Base-by-base conservation (phyloP, 1,284 basidiomycete species). In the Sphaerobolus stellatus region DNA sequence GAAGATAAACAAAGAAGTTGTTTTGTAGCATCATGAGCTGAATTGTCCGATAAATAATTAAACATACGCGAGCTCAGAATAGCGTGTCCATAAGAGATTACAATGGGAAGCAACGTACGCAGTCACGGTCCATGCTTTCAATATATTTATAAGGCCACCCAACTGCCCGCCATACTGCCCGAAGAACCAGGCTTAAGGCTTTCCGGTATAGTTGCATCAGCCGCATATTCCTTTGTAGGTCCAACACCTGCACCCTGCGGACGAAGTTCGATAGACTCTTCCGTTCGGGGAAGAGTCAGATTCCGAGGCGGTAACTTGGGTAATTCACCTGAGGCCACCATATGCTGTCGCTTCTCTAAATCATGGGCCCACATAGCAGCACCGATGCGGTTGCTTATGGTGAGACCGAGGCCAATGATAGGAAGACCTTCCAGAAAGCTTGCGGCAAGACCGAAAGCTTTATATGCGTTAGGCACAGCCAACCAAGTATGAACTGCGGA, bases 291-390 rank as follows among this genome's bases (percentile, higher is more conserved):
- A 7, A 44, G 11, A 8, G 20, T 25, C 20, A n/a, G 8, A 16
- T 28, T 22, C 18, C 28, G 28, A 18, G 33, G 46, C 8, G 47
- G 24, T 20, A 30, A 46, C 8, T 31, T 45, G 20, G 34, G 25
- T 11, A 40, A 33, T 48, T 57, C 47, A 31, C 60, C 59, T n/a
- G 56, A 60, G 2, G 69, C 76, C 50, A 88, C 75, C 48, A 80
- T 82, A 67, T 92, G 88, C 64, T 92, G 88, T 13, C 82, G 75
- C 66, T 92, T 92, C 69, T 93, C 89, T 5, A 92, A 68, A 67
- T 91, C 90, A 62, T 88, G 82, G 6, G 88, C 88, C 90, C 91
- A 94, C 92, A 95, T 94, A 1, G 90, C 91, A 1, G 90, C 90
- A 2, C 92, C 92, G 27, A 94, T 81, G 11, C 90, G 78, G 66